A percentile compares a stretch with the other conserved stretches of the same genome.
These are phyloP conservation scores for Blepharisma japonicum DNA, from an alignment of 73 alveolate genomes.

Conservation along the genomic window DNA sequence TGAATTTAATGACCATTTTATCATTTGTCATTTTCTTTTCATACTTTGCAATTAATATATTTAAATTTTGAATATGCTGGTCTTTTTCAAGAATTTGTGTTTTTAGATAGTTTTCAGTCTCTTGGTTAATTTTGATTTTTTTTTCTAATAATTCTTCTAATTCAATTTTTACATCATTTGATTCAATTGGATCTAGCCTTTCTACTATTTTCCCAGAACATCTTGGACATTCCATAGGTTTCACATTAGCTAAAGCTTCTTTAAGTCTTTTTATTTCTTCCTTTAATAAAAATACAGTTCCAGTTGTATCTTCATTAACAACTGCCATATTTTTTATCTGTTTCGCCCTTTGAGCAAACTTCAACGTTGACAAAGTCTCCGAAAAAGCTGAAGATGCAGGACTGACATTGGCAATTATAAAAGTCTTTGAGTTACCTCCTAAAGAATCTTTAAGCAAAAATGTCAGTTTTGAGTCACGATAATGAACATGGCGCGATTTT, in stretches of 20 bases:
- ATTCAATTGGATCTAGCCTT: background rate
- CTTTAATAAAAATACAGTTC: slow-evolving; percentile 53
- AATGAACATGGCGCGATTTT: slow-evolving; percentile 50
- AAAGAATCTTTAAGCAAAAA: slow-evolving; percentile 68
- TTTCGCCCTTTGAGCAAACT: slow-evolving; percentile 78
- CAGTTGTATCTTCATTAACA: slow-evolving; percentile 57
- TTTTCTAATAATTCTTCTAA: slow-evolving; percentile 17
- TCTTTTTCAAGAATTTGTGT: slow-evolving; percentile 12
- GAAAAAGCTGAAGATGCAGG: slow-evolving; percentile 56
- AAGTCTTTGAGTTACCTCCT: slow-evolving; percentile 79
- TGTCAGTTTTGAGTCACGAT: slow-evolving; percentile 75
- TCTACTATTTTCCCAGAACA: background rate
- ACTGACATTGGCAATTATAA: slow-evolving; percentile 67
- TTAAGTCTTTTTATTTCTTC: slow-evolving; percentile 65
- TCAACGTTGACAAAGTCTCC: slow-evolving; percentile 70
- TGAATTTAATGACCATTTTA: slow-evolving; percentile 33
- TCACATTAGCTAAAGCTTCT: slow-evolving; percentile 30
- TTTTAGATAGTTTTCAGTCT: slow-evolving; percentile 10
- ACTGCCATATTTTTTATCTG: slow-evolving; percentile 66
- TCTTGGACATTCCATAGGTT: background rate
- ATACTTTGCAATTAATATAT: background rate
- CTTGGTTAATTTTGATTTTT: slow-evolving; percentile 2
- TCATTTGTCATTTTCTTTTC: slow-evolving; percentile 33
- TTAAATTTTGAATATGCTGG: background rate
- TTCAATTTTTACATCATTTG: background rate